These are phyloP conservation scores for Mycena latifolia DNA, from an alignment of 768 basidiomycete genomes.

Conservation along the genomic window DNA sequence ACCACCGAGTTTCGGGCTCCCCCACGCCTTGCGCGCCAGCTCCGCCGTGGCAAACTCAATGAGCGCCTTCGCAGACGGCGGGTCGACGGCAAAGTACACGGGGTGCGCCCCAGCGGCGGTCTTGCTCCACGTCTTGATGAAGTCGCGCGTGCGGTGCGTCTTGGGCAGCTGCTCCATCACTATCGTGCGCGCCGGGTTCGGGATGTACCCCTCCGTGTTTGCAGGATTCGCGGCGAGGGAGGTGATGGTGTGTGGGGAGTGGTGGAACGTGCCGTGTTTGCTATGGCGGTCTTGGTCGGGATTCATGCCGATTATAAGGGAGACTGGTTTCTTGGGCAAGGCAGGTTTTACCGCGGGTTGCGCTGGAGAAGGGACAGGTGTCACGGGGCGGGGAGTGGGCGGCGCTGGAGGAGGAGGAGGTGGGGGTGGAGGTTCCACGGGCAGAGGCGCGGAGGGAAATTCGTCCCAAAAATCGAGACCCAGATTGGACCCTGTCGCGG, in stretches of 20 bases:
- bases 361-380: conserved; percentile 20
- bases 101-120: conserved; percentile 52
- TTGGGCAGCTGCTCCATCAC: conserved; percentile 71
- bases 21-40: conserved; percentile 61
- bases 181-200: conserved; percentile 63
- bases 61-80: conserved; percentile 57
- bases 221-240: conserved; percentile 12
- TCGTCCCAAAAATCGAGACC: conserved; percentile 26
- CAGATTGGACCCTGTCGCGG: conserved; percentile 40
- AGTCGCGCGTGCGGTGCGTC: conserved; percentile 55
- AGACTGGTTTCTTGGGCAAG: conserved; percentile 26
- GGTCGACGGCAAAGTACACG: conserved; percentile 56
- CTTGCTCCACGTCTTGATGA: conserved; percentile 58
- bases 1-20: conserved; percentile 58
- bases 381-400: too few species aligned
- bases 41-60: conserved; percentile 63
- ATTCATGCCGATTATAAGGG: conserved; percentile 56
- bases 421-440: conserved; percentile 22
- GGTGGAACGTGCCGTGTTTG: conserved; percentile 60
- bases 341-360: conserved; percentile 4
- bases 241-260: conserved; percentile 38
- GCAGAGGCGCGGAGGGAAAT: conserved; percentile 21
- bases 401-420: not conserved
- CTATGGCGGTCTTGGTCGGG: conserved; percentile 59
- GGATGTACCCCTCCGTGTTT: conserved; percentile 46